A percentile compares a stretch with the other conserved stretches of the same genome.
These are phyloP conservation scores for Syncephalastrum monosporum DNA, from an alignment of 371 early-diverging fungal species.

Conservation along the genomic window DNA sequence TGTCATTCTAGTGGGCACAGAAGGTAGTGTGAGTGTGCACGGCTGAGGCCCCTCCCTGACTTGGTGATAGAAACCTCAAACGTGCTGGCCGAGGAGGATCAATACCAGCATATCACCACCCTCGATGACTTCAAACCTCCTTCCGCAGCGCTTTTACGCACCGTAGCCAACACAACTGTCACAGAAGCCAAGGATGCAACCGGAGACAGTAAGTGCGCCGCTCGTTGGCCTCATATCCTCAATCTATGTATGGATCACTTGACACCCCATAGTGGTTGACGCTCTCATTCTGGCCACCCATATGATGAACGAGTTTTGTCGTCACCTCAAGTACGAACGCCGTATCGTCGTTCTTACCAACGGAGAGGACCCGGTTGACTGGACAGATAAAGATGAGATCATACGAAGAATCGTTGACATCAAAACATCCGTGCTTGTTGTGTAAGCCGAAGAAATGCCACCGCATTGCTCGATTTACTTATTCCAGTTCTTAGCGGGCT, in stretches of 20 bases:
- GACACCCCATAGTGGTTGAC: slow-evolving; percentile 47
- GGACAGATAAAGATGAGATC: slow-evolving; percentile 46
- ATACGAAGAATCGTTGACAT: slow-evolving; percentile 31
- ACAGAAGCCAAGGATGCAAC: slow-evolving; percentile 23
- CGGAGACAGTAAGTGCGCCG: slow-evolving; percentile 36
- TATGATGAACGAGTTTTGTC: slow-evolving; percentile 56
- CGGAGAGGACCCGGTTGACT: slow-evolving; percentile 49
- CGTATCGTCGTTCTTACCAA: slow-evolving; percentile 67
- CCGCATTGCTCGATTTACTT: not conserved
- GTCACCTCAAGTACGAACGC: slow-evolving; percentile 64
- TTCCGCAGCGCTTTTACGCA: slow-evolving; percentile 17
- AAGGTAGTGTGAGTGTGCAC: slow-evolving; percentile 17
- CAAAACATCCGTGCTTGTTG: slow-evolving; percentile 50
- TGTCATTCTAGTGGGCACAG: slow-evolving; percentile 37
- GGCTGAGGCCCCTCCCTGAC: not conserved
- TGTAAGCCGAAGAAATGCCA: slow-evolving; percentile 38
- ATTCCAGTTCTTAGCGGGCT: not conserved
- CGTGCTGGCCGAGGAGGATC: slow-evolving; percentile 16
- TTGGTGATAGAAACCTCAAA: slow-evolving; percentile 29
- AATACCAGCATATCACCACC: slow-evolving; percentile 32
- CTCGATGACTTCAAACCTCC: slow-evolving; percentile 21
- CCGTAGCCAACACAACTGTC: slow-evolving; percentile 27
- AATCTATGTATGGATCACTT: too few relatives aligned
- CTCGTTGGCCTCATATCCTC: too few relatives aligned
- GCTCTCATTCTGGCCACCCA: slow-evolving; percentile 64